phyloP scores from a whole-genome alignment of 1,284 basidiomycete genomes.

The Sporisorium scitamineum region DNA sequence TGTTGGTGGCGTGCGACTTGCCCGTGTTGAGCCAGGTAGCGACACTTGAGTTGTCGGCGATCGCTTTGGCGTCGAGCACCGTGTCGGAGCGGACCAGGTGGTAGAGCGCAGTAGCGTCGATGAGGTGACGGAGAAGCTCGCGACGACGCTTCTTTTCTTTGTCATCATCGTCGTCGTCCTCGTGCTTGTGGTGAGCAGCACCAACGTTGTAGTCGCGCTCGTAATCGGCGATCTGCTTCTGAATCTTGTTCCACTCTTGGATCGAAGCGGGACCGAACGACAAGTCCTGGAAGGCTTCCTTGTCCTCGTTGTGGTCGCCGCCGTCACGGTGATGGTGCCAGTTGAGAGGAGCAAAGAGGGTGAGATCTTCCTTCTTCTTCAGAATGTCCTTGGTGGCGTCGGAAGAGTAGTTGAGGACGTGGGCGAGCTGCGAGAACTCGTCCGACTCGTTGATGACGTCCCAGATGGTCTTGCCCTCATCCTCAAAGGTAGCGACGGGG shows the following conservation, averaged over 20 bases:
- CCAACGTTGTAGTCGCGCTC: constrained; percentile 23
- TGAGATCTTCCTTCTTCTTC: constrained; percentile 45
- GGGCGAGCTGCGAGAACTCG: constrained; percentile 54
- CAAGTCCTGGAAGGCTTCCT: constrained; percentile 17
- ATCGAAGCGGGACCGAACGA: constrained; percentile 37
- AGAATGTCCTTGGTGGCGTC: constrained; percentile 56
- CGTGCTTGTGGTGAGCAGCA: constrained; percentile 9
- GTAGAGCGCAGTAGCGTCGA: constrained; percentile 76
- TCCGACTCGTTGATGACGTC: constrained; percentile 50
- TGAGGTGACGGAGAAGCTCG: constrained; percentile 72
- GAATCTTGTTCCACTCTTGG: constrained; percentile 39
- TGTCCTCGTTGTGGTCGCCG: constrained; percentile 16
- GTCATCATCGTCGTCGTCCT: constrained; percentile 69
- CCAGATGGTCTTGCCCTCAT: constrained; percentile 50
- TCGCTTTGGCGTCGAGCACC: constrained; percentile 69
- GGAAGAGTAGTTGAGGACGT: constrained; percentile 59
- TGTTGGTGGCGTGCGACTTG: constrained; percentile 58
- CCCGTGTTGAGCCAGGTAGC: constrained; percentile 73
- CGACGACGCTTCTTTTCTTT: constrained; percentile 74
- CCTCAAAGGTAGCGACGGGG: constrained; percentile 6
- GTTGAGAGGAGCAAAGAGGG: constrained; percentile 60
- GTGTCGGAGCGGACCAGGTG: constrained; percentile 74
- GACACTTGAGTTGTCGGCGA: constrained; percentile 76
- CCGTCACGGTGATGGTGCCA: constrained; percentile 50
- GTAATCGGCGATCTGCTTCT: constrained; percentile 40